phyloP scores from a whole-genome alignment of 2,329 filamentous ascomycete genomes.

The Ceratocystis papillata region DNA sequence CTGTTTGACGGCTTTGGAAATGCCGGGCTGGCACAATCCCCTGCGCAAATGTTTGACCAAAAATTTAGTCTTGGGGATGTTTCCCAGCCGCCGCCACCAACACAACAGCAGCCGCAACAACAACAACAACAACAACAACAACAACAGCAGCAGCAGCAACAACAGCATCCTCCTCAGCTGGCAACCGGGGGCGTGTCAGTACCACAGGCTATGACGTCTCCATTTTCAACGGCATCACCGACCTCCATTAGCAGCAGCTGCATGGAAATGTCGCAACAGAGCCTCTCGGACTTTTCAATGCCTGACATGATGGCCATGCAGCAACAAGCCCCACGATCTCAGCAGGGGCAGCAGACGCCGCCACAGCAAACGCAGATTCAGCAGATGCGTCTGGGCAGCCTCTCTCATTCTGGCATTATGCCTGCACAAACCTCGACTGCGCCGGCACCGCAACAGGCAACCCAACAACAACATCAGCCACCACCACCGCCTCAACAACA shows the following conservation, averaged over 20 bases:
- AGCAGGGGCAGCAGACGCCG: background rate
- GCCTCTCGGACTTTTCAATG: slow-evolving; percentile 19
- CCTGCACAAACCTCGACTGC: background rate
- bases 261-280: slow-evolving; percentile 21
- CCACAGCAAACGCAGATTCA: slow-evolving; percentile 10
- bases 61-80: slow-evolving; percentile 21
- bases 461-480: slow-evolving; percentile 7
- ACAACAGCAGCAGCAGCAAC: background rate
- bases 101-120: slow-evolving; percentile 7
- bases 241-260: slow-evolving; percentile 21
- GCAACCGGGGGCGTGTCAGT: background rate
- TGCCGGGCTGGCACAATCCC: slow-evolving; percentile 48
- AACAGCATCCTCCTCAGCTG: background rate
- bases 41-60: slow-evolving; percentile 30
- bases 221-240: slow-evolving; percentile 21
- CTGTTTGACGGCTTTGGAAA: slow-evolving; percentile 58
- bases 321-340: slow-evolving; percentile 17
- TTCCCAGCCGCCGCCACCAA: background rate
- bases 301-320: slow-evolving; percentile 21
- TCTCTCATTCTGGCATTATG: slow-evolving; percentile 11
- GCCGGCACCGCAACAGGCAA: background rate
- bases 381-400: slow-evolving; percentile 8
- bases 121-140: background rate
- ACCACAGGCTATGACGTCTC: slow-evolving; percentile 19
- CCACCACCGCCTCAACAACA: slow-evolving; percentile 4